Evolutionary conservation across 495 filamentous ascomycete species (phyloP).

Genomic region (Penicillium dipodomyicola): DNA sequence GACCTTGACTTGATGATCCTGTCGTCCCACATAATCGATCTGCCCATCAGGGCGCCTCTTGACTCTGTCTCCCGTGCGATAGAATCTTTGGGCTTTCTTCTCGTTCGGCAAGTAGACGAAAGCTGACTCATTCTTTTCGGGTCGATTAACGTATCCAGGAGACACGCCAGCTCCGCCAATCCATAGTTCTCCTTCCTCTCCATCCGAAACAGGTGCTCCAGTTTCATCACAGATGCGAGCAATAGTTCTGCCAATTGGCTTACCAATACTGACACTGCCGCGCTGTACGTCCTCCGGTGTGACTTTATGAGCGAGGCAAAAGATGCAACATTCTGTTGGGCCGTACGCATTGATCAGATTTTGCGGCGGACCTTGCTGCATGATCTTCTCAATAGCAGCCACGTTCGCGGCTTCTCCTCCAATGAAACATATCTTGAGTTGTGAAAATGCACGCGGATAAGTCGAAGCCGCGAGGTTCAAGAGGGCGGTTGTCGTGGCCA

Average conservation of each 20-base stretch:
- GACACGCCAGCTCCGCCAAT: constrained; percentile 44
- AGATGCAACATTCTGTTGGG: too few species aligned
- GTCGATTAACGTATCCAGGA: constrained; percentile 43
- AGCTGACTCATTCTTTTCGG: constrained; percentile 22
- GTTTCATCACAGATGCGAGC: constrained; percentile 44
- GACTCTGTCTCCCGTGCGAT: constrained; percentile 45
- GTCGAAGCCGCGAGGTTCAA: too few species aligned
- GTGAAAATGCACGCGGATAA: too few species aligned
- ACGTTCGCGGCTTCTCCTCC: too few species aligned
- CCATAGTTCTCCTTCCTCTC: constrained; percentile 41
- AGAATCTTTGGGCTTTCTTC: too few species aligned
- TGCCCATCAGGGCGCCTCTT: constrained; percentile 9
- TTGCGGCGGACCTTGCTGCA: too few species aligned
- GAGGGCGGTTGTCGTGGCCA: constrained; percentile 20
- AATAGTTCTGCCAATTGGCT: constrained; percentile 13
- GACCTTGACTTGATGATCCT: constrained; percentile 52
- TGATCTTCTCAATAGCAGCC: too few species aligned
- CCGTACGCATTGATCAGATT: too few species aligned
- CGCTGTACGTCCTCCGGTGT: constrained; percentile 7
- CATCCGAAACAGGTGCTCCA: constrained; percentile 32
- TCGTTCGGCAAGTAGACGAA: constrained; percentile 28
- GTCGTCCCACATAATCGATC: constrained; percentile 46
- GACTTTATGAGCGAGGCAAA: too few species aligned
- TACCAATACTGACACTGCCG: constrained; percentile 17
- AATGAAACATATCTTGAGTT: too few species aligned